Percentiles rank a stretch among this genome's conserved stretches.
Conservation (phyloP, 768 basidiomycete species). For the Russula earlei region DNA sequence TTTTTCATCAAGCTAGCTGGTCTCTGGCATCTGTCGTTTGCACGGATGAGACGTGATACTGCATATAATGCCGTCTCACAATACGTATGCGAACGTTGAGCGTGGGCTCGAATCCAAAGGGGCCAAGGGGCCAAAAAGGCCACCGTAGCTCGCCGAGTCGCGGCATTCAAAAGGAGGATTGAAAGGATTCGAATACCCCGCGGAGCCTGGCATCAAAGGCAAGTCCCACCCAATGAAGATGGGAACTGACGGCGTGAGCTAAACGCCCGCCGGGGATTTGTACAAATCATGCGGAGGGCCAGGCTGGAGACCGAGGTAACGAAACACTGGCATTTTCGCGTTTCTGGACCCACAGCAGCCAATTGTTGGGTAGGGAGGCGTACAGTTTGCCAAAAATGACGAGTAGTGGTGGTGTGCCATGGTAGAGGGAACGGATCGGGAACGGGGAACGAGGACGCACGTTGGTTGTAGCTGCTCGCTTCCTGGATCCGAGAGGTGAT, state of each 20-base stretch:
- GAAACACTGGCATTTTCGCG: background rate
- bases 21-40: too few species aligned
- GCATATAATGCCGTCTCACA: background rate
- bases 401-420: background rate
- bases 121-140: background rate
- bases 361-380: background rate
- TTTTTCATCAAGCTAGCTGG: too few species aligned
- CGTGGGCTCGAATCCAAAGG: background rate
- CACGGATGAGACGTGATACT: too few species aligned
- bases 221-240: too few species aligned
- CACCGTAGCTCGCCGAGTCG: background rate
- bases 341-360: background rate
- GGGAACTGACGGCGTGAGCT: background rate
- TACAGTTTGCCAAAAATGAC: background rate
- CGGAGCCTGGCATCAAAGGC: background rate
- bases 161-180: background rate
- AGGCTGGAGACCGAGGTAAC: background rate
- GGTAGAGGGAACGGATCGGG: background rate
- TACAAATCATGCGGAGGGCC: background rate
- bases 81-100: background rate
- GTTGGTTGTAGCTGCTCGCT: background rate
- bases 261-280: background rate
- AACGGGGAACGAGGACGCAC: constrained; percentile 4
- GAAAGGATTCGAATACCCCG: background rate
- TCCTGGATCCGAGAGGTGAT: background rate